These are phyloP conservation scores for Candida vartiovaarae DNA, from an alignment of 805 yeast genomes.

Conservation along the genomic window DNA sequence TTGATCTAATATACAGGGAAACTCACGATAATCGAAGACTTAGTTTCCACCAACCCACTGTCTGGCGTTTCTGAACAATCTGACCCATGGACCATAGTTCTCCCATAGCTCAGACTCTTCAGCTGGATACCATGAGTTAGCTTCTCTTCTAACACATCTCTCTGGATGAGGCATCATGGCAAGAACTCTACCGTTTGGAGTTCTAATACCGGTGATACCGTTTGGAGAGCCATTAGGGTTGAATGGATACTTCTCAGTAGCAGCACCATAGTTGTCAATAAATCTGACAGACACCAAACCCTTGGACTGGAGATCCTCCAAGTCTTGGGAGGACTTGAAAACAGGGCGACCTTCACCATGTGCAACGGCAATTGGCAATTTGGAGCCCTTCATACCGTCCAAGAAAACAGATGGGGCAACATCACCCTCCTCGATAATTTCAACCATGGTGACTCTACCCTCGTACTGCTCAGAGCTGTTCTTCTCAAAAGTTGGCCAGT, in stretches of 20 bases:
- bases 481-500: conserved; percentile 95
- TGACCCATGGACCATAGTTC: conserved; percentile 91
- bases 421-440: conserved; percentile 52
- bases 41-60: conserved; percentile 63
- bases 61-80: conserved; percentile 88
- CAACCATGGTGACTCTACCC: conserved; percentile 88
- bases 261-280: conserved; percentile 85
- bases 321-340: conserved; percentile 43
- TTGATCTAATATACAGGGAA: too few relatives aligned
- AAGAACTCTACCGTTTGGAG: conserved; percentile 89
- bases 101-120: conserved; percentile 58
- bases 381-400: conserved; percentile 87
- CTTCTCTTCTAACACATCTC: conserved; percentile 79
- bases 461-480: conserved; percentile 93
- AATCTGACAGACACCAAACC: conserved; percentile 66
- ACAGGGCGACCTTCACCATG: conserved; percentile 97
- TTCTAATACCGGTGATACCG: conserved; percentile 87
- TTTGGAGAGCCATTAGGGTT: conserved; percentile 95
- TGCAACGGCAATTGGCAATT: conserved; percentile 93
- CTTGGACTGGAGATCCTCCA: conserved; percentile 40
- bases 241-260: conserved; percentile 79
- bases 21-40: too few relatives aligned
- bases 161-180: conserved; percentile 99
- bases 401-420: conserved; percentile 57
- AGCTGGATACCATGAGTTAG: conserved; percentile 87